Evolutionary conservation across 2,329 filamentous ascomycete species (phyloP).

Genomic region (Diplodia corticola): DNA sequence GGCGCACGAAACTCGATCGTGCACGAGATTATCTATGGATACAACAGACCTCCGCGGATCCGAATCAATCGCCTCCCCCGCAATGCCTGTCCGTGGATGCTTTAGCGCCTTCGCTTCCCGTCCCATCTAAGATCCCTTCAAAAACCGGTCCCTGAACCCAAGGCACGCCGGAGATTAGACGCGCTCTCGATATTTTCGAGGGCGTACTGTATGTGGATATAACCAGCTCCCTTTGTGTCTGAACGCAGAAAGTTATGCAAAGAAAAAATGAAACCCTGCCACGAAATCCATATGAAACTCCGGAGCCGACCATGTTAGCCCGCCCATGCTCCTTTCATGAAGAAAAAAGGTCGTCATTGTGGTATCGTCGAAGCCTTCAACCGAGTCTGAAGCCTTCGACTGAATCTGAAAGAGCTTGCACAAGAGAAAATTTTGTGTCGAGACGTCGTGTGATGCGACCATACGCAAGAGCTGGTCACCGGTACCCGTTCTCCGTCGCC

Average conservation of each 20-base stretch:
- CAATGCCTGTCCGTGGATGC: conserved; percentile 10
- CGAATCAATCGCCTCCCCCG: conserved; percentile 12
- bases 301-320: conserved; percentile 14
- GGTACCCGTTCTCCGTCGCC: conserved; percentile 10
- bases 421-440: conserved; percentile 15
- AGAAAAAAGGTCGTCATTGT: conserved; percentile 20
- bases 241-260: conserved; percentile 18
- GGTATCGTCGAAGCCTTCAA: no score
- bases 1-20: conserved; percentile 16
- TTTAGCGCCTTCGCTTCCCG: conserved; percentile 16
- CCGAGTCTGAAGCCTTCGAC: conserved; percentile 3
- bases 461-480: conserved; percentile 10
- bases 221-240: conserved; percentile 19
- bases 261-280: conserved; percentile 2
- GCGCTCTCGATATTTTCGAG: conserved; percentile 18
- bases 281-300: conserved; percentile 16
- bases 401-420: conserved; percentile 3
- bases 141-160: conserved; percentile 16
- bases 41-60: conserved; percentile 7
- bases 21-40: conserved; percentile 20
- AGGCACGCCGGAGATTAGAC: conserved; percentile 19
- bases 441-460: conserved; percentile 6
- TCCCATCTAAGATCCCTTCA: conserved; percentile 7
- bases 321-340: conserved; percentile 23
- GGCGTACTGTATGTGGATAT: conserved; percentile 20